Evolutionary conservation across 805 yeast genomes (phyloP), one percentile per base, ranked within the genome.

Genomic region (Pachysolen tannophilus): DNA sequence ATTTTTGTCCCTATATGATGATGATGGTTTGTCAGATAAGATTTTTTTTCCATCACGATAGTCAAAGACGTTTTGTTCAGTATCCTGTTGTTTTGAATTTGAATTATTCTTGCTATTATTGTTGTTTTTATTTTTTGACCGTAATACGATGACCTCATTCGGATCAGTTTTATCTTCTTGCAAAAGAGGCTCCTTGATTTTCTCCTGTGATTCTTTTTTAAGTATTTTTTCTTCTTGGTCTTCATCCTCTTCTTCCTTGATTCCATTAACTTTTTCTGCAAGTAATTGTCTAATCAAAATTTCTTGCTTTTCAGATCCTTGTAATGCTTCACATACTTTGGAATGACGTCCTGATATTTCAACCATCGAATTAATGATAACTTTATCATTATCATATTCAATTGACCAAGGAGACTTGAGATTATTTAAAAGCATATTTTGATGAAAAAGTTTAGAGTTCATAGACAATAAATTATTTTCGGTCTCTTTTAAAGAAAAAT

Each of bases 111-210:
- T 55, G 28, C 40, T 36, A 7, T 40, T 34, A 26, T 33, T 40
- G 36, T 21, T 40, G 15, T 42, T 34, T 13, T 26, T 20, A 5
- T 47, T 53, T 34, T 46, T 53, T 26, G 53, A 55, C 21, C 60
- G 50, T 23, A 58, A 35, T 7, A 58, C 44, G 14, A 58, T 43
- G 13, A 58, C 53, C 30, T 57, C 62, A 33, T 53, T 47, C 6
- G 50, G 41, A n/a, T 47, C 45, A 23, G 40, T 43, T 46, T 47
- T 42, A 47, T 52, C 24, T 42, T 44, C 43, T 50, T 48, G 20
- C 31, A 32, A 41, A n/a, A n/a, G n/a, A n/a, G 42, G 45, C 34
- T 43, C 45, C 37, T 37, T 35, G 33, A 4, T 31, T 43, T 28
- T 42, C 46, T 15, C 31, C 40, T 45, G 52, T 13, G 44, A 43